Evolutionary conservation across 2,329 filamentous ascomycete species (phyloP).

Genomic region (Harringtonia aguacate): DNA sequence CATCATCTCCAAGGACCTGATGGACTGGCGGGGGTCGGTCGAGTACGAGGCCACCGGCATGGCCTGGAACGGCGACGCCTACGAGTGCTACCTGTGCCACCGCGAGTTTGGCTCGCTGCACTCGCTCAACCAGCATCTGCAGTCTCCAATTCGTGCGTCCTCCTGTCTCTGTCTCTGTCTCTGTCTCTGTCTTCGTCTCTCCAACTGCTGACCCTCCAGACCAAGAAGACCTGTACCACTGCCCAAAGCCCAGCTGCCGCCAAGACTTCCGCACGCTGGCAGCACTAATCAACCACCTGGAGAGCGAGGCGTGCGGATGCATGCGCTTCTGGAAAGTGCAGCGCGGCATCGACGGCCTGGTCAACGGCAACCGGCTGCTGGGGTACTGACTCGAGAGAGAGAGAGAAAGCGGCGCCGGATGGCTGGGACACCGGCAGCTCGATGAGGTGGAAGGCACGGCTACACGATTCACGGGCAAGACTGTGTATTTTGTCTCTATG

Average conservation of each 20-base stretch:
- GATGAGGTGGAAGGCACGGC: too few relatives aligned
- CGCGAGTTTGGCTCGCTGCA: slow-evolving; percentile 24
- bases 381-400: too few relatives aligned
- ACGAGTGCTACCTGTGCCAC: slow-evolving; percentile 45
- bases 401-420: too few relatives aligned
- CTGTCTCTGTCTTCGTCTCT: neutral
- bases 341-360: slow-evolving; percentile 11
- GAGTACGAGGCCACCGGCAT: slow-evolving; percentile 25
- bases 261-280: slow-evolving; percentile 28
- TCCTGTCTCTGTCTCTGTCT: neutral
- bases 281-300: slow-evolving; percentile 28
- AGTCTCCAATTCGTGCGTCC: slow-evolving; percentile 38
- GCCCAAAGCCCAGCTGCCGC: slow-evolving; percentile 22
- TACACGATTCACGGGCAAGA: too few relatives aligned
- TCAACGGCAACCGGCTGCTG: slow-evolving; percentile 10
- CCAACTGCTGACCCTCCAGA: slow-evolving; percentile 15
- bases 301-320: slow-evolving; percentile 30
- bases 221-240: slow-evolving; percentile 28
- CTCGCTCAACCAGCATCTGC: slow-evolving; percentile 19
- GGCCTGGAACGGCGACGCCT: slow-evolving; percentile 34
- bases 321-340: slow-evolving; percentile 24
- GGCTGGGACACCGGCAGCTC: too few relatives aligned
- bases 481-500: too few relatives aligned
- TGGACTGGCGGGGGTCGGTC: slow-evolving; percentile 30
- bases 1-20: slow-evolving; percentile 37